Evolutionary conservation across 2,329 filamentous ascomycete genomes (phyloP), one percentile per base, ranked within the genome.

Genomic region (Neocatenulostroma microsporum): DNA sequence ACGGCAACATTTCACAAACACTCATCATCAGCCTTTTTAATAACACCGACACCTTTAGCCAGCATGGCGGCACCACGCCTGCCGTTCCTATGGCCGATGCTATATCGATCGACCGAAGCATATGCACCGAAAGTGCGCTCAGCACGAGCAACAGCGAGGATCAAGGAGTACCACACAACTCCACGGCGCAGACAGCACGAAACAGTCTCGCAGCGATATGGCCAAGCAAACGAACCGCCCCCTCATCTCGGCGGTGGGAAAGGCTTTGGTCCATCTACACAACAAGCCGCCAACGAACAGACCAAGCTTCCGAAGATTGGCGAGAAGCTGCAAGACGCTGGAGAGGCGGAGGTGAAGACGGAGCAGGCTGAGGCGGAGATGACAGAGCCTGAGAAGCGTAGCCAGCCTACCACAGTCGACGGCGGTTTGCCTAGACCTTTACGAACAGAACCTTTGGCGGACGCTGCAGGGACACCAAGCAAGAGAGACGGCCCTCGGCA

Each of bases 21-120:
- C n/a, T n/a, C n/a, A n/a, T n/a, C n/a, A n/a, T n/a, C n/a, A n/a
- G n/a, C n/a, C n/a, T n/a, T n/a, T n/a, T n/a, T n/a, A n/a, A n/a
- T n/a, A n/a, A n/a, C n/a, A n/a, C n/a, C n/a, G n/a, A n/a, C n/a
- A n/a, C n/a, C n/a, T n/a, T n/a, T n/a, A n/a, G n/a, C n/a, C n/a
- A n/a, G n/a, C n/a, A 69, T 68, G 66, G 59, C 65, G 13, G 51
- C 60, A 29, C 66, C 66, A 12, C 61, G 62, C 30, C 50, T 70
- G 30, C 62, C 63, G 18, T 68, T 69, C 46, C 56, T 69, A 27
- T 69, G 66, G 61, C 66, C 67, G 1, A 60, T 63, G 49, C 54
- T 70, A 30, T 66, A 60, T 34, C 59, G 57, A 30, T 52, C 62
- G 1, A 44, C 51, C 7, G 54, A 47, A 35, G 46, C 36, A 27